Evolutionary conservation across 1,284 basidiomycete genomes (phyloP), one percentile per base, ranked within the genome.

Genomic region (Puccinia horiana): DNA sequence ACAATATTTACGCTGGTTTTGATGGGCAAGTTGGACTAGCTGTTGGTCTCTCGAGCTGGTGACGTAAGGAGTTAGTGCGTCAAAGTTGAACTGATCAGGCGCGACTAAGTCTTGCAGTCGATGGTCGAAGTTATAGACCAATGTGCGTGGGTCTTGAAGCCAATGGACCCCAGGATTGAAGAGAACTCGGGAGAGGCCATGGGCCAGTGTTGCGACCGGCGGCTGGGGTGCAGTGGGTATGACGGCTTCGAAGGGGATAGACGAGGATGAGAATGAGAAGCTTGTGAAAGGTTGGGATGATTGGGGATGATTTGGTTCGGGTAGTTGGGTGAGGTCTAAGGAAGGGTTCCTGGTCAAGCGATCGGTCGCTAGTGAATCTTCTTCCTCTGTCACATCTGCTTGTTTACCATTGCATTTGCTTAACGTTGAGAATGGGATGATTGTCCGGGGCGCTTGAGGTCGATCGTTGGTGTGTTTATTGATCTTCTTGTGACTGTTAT

Each of bases 91-190:
- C 73, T 96, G 91, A n/a, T 91, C 91, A 1, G 95, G 91, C 81
- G 91, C 89, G 0, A 95, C 93, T 65, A 98, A 91, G 9, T 88
- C 88, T 85, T 92, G 90, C 3, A 94, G 88, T 85, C 90, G 90
- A 0, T 91, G 90, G 0, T 91, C 88, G 86, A 94, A 98, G 86
- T 97, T 97, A 88, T 94, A 96, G 9, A 94, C 92, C 8, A 91
- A 90, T 0, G 94, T 93, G 12, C 94, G 90, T 0, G 94, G 93
- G 85, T 99, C 95, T 85, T 92, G 91, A 1, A 98, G 87, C 91
- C 93, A 94, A 85, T 96, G 93, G 0, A 97, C 92, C n/a, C 95
- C 95, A 2, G 94, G 93, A 84, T 93, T 94, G 89, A 95, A 95
- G 29, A 96, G 88, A 0, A 94, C 93, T 18, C 94, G 90, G 74